Conservation (phyloP, 129 eudicot species). For the Ambrosia artemisiifolia region DNA sequence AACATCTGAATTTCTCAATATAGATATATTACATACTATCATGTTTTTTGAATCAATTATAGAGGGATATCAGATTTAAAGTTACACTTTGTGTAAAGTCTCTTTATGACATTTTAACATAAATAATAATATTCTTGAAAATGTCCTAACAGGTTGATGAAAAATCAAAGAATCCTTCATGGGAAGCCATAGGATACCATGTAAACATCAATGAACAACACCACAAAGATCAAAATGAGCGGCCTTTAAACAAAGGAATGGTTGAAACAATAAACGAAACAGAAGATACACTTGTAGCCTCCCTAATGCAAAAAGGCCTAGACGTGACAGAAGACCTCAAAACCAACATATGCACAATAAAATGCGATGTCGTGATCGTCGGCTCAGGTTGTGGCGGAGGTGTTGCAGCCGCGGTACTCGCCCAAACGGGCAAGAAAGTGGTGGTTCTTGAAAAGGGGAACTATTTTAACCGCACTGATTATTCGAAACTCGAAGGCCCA, state of each 20-base stretch:
- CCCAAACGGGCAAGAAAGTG: slow-evolving; percentile 72
- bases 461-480: slow-evolving; percentile 54
- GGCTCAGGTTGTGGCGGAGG: slow-evolving; percentile 97
- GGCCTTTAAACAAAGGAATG: slow-evolving; percentile 73
- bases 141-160: slow-evolving; percentile 48
- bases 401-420: slow-evolving; percentile 77
- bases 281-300: slow-evolving; percentile 35
- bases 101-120: not conserved
- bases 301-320: slow-evolving; percentile 57
- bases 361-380: slow-evolving; percentile 80
- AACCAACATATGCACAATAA: slow-evolving; percentile 36
- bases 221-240: slow-evolving; percentile 11
- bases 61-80: no score
- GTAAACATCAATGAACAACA: slow-evolving; percentile 23
- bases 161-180: slow-evolving; percentile 50
- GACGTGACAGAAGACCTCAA: slow-evolving; percentile 42
- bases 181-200: slow-evolving; percentile 68
- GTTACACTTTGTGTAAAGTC: no score
- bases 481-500: slow-evolving; percentile 76
- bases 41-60: no score
- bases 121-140: not conserved
- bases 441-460: slow-evolving; percentile 85
- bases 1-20: no score
- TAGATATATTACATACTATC: no score
- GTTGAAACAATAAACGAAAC: slow-evolving; percentile 63